These are phyloP conservation scores for Umbellularia californica DNA, from an alignment of 164 flowering plant species.

Conservation along the genomic window DNA sequence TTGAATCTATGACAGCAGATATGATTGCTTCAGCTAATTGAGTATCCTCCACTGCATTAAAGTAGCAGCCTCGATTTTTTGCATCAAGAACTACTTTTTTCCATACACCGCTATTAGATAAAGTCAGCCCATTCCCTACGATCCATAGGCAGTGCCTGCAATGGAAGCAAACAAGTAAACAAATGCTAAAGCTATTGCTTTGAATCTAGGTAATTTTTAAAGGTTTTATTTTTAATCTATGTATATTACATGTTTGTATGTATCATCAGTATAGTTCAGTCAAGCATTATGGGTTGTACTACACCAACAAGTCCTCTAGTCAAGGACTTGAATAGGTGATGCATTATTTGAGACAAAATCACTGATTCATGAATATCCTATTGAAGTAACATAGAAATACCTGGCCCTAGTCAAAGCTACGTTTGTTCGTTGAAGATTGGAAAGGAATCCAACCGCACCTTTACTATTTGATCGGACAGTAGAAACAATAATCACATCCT, in stretches of 20 bases:
- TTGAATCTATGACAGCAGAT: slow-evolving; percentile 37
- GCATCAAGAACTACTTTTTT: slow-evolving; percentile 22
- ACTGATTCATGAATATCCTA: not conserved
- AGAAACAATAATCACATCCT: slow-evolving; percentile 51
- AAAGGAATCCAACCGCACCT: slow-evolving; percentile 48
- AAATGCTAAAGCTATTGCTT: not conserved
- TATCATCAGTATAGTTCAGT: not conserved
- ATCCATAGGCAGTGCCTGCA: slow-evolving; percentile 47
- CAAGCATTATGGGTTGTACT: not conserved
- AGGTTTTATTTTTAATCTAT: not conserved
- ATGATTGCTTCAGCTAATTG: slow-evolving; percentile 26
- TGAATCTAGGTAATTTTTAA: not conserved
- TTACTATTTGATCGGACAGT: slow-evolving; percentile 43
- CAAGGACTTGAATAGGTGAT: not conserved
- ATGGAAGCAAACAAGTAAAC: slow-evolving; percentile 36
- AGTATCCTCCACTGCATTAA: slow-evolving; percentile 14
- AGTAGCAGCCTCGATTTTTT: slow-evolving; percentile 18
- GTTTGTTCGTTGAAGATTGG: slow-evolving; percentile 44
- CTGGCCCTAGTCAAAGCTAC: slow-evolving; percentile 70
- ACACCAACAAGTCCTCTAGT: not conserved
- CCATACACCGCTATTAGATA: slow-evolving; percentile 17
- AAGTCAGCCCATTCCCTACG: slow-evolving; percentile 22
- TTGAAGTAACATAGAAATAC: slow-evolving; percentile 24
- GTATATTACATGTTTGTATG: not conserved
- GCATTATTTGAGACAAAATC: no score